Base-by-base conservation (phyloP, 2,329 filamentous ascomycete species). In the Aplosporella prunicola region DNA sequence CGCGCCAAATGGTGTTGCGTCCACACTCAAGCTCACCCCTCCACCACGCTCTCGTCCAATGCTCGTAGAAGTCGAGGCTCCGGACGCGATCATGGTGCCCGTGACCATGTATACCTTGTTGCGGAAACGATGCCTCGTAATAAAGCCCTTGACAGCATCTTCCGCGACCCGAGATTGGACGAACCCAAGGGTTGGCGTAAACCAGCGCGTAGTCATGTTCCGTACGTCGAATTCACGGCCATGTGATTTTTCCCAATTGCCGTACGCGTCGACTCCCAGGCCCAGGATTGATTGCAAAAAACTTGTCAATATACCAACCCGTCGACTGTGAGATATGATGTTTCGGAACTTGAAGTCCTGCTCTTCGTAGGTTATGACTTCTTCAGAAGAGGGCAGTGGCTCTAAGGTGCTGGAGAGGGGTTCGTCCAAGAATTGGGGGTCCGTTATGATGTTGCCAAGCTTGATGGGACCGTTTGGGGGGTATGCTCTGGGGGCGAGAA, bases 271-370 rank as follows among this genome's bases (percentile, higher is more conserved):
- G 4, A 20, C 35, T 9, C 35, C 35, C 7, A 39, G 14, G 7
- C 35, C 35, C 15, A 39, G 15, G 10, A 37, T 30, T 13, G 20
- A 14, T 30, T 30, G n/a, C 9, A 37, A 14, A 20, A 37, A 37
- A 11, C 20, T 20, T 5, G 34, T 24, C 34, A 23, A 37, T 16
- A 37, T 28, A 9, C 34, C 25, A 8, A 37, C 23, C 7, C 32
- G 18, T 10, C 17, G n/a, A 14, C 32, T 16, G 14, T 22, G 15
- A 10, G 22, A n/a, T 24, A 23, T 34, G 5, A 20, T 22, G n/a
- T 24, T 34, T 17, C 15, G 13, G 20, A 34, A 34, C 3, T 20
- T 34, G 13, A 34, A 34, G 20, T 34, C 32, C 13, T 17, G 22
- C 32, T 34, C 32, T 8, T 10, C 20, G 16, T 13, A 34, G 5